Conservation (phyloP, 768 basidiomycete genomes). For the Vararia minispora region DNA sequence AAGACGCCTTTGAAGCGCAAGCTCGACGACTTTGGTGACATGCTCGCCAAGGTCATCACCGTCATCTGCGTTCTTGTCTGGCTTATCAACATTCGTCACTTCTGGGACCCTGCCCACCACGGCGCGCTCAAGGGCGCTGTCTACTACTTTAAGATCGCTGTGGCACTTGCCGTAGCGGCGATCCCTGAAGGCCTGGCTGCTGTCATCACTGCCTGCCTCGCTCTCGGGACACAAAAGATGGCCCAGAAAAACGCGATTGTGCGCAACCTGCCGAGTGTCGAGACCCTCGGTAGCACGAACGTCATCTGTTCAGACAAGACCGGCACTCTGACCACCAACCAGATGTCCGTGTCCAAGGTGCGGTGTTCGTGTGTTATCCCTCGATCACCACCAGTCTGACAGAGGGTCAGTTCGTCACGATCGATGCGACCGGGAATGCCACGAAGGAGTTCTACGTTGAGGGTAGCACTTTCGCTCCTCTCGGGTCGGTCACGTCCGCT, state of each 20-base stretch:
- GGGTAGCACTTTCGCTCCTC: slow-evolving; percentile 87
- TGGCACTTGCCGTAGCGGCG: slow-evolving; percentile 96
- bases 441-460: slow-evolving; percentile 71
- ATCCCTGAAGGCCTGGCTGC: slow-evolving; percentile 98
- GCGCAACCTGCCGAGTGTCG: slow-evolving; percentile 89
- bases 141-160: slow-evolving; percentile 99
- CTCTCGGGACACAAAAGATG: slow-evolving; percentile 98
- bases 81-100: slow-evolving; percentile 95
- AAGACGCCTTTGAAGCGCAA: slow-evolving; percentile 97
- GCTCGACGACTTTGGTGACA: slow-evolving; percentile 96
- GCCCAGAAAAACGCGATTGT: slow-evolving; percentile 98
- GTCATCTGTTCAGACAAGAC: slow-evolving; percentile 99
- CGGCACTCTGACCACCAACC: slow-evolving; percentile 90
- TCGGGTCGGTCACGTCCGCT: slow-evolving; percentile 58
- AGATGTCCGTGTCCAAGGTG: slow-evolving; percentile 90
- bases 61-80: slow-evolving; percentile 97
- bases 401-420: slow-evolving; percentile 53
- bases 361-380: slow-evolving; percentile 10
- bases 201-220: slow-evolving; percentile 94
- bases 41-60: slow-evolving; percentile 93
- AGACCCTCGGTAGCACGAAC: slow-evolving; percentile 95
- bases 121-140: slow-evolving; percentile 88
- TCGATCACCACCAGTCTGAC: neutral
- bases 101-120: slow-evolving; percentile 90
- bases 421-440: slow-evolving; percentile 40